phyloP scores from a whole-genome alignment of 2,329 filamentous ascomycete species.

The Botrytis byssoidea region DNA sequence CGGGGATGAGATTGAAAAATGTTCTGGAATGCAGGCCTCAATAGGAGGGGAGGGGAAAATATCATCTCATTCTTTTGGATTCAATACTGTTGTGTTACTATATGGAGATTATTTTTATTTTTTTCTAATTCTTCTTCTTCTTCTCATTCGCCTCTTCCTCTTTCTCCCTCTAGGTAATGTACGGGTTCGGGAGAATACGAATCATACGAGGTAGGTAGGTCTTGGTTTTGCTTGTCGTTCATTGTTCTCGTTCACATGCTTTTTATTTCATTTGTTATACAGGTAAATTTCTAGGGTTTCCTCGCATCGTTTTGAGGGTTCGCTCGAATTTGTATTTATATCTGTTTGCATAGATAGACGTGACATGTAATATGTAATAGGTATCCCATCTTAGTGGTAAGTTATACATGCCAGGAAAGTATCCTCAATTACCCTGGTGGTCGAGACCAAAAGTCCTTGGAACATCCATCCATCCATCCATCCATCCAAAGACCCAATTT shows the following conservation, averaged over 20 bases:
- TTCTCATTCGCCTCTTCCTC: too few species aligned
- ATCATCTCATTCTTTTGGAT: not conserved
- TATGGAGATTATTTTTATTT: too few species aligned
- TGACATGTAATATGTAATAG: not conserved
- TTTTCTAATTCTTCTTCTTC: too few species aligned
- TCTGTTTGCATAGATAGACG: too few species aligned
- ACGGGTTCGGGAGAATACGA: not conserved
- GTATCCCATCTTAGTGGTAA: not conserved
- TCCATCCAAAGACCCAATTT: not conserved
- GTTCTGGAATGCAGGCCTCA: not conserved
- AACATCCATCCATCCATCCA: not conserved
- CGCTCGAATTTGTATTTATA: too few species aligned
- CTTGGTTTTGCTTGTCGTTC: not conserved
- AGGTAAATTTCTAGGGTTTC: not conserved
- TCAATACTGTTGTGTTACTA: too few species aligned
- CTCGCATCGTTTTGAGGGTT: too few species aligned
- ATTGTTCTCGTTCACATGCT: not conserved
- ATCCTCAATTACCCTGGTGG: not conserved
- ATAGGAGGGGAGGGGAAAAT: not conserved
- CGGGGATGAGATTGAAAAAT: not conserved
- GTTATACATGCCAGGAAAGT: not conserved
- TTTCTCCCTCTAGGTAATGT: too few species aligned
- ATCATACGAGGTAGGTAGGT: not conserved
- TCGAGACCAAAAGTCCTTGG: not conserved
- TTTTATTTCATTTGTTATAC: not conserved